Base-by-base conservation (phyloP, 2,329 filamentous ascomycete species). In the Sporothrix euskadiensis region DNA sequence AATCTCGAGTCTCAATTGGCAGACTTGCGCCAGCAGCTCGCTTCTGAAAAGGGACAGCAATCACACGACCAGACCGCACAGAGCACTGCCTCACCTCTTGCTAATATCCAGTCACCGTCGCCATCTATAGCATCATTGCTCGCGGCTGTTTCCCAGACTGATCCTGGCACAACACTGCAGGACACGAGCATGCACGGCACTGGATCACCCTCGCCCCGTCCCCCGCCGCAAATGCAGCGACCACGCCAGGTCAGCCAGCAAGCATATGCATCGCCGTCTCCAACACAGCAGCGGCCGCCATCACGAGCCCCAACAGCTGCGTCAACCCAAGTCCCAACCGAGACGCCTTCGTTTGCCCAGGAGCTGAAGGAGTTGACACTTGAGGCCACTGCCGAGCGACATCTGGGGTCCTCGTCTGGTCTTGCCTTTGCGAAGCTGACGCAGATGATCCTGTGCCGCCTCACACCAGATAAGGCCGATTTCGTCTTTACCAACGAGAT, bases 341-440 rank as follows among this genome's bases (percentile, higher is more conserved):
- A 69, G 30, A 57, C 66, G 5, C 73, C 77, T 0, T 78, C 77
- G 22, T 78, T 83, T 35, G 79, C 77, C 16, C 71, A 80, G 16
- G 82, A 82, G 75, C 78, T 84, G 8, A 80, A 81, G 63, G 74
- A 78, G 0, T 76, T 84, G 2, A 84, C 83, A 0, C 77, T 85
- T 0, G 82, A 84, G 71, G 84, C 83, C 1, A 80, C 82, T 0
- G 83, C 83, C 10, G 84, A 85, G 52, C 79, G 83, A 3, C 81
- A 85, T 73, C 75, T 85, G 4, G 83, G 84, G 1, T 83, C 83
- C 0, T 80, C 83, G 0, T 85, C 84, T 0, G 84, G 84, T 0
- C 72, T 85, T 1, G 83, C 83, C 0, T 84, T 85, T 74, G 84
- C 84, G 6, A 82, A 81, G 49, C 78, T 84, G 14, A 84, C 83